Evolutionary conservation across 257 asterid genomes (phyloP), one percentile per base, ranked within the genome.

Genomic region (Cordia subcordata): DNA sequence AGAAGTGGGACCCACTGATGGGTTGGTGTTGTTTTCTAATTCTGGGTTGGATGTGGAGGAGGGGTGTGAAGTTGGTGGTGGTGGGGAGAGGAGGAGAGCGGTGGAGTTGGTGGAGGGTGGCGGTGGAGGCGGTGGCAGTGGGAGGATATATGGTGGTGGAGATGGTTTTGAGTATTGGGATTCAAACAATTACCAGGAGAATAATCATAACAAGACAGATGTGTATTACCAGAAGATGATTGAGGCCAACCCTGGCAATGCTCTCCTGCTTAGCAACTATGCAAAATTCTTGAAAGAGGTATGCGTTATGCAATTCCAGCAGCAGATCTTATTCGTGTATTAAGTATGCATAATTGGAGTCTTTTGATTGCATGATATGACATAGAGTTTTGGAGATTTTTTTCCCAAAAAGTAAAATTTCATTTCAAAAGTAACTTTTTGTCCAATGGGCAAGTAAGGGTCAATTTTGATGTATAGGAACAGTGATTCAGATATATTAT

Each of bases 201-300:
- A 27, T 27, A 27, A 27, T 27, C 3, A n/a, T n/a, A n/a, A 27
- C 15, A 60, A 35, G 16, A 61, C 64, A 55, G 87, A 78, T 35
- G 50, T 69, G 46, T 69, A 76, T 76, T 83, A 83, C 61, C 60
- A 49, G 60, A 37, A 61, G 42, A 55, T 83, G 82, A 76, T 83
- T 20, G 64, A 65, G 59, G 80, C 85, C 13, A 40, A 78, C 53
- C 91, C 91, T 5, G 61, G 52, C 2, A 78, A 81, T 55, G 21
- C 85, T 0, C 58, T 83, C 66, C 63, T 83, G 17, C 72, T 83
- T 4, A 64, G 77, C 69, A 83, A 83, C 23, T 83, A 83, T 55
- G 91, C 91, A 11, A 83, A 60, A 69, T 83, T 63, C 52, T 72
- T 83, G 61, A 75, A 75, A 78, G 85, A 82, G 88, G 88, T 78